These are phyloP conservation scores for Parasitella parasitica DNA, from an alignment of 371 early-diverging fungal genomes.

Conservation along the genomic window DNA sequence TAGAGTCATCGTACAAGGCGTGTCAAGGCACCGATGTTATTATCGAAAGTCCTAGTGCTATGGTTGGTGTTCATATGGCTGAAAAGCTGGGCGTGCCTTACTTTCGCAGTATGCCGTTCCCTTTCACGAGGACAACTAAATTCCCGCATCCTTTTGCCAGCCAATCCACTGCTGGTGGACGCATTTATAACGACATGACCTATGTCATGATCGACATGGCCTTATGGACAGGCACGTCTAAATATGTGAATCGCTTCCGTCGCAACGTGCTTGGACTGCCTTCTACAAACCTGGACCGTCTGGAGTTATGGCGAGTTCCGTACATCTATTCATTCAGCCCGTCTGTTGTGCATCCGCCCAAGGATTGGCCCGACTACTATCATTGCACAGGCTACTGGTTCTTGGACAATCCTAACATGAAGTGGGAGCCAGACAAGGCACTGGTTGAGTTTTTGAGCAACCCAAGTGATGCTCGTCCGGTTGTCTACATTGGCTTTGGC, in stretches of 20 bases:
- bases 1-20: conserved; percentile 65
- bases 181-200: conserved; percentile 79
- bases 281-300: conserved; percentile 49
- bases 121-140: conserved; percentile 73
- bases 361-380: conserved; percentile 79
- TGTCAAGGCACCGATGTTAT: conserved; percentile 74
- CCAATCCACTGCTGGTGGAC: conserved; percentile 55
- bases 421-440: conserved; percentile 59
- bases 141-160: conserved; percentile 85
- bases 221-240: conserved; percentile 67
- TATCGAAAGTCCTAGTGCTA: conserved; percentile 75
- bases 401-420: conserved; percentile 61
- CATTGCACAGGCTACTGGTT: conserved; percentile 83
- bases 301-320: conserved; percentile 62
- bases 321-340: conserved; percentile 78
- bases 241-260: conserved; percentile 68
- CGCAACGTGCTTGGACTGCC: conserved; percentile 54
- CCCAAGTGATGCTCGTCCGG: conserved; percentile 44
- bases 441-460: conserved; percentile 56
- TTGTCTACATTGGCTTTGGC: conserved; percentile 87
- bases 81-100: conserved; percentile 71
- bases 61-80: conserved; percentile 79
- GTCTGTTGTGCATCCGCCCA: conserved; percentile 64
- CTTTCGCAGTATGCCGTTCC: conserved; percentile 77
- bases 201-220: conserved; percentile 76